Evolutionary conservation across 805 yeast genomes (phyloP), one percentile per base, ranked within the genome.

Genomic region (Metschnikowia lochheadii): DNA sequence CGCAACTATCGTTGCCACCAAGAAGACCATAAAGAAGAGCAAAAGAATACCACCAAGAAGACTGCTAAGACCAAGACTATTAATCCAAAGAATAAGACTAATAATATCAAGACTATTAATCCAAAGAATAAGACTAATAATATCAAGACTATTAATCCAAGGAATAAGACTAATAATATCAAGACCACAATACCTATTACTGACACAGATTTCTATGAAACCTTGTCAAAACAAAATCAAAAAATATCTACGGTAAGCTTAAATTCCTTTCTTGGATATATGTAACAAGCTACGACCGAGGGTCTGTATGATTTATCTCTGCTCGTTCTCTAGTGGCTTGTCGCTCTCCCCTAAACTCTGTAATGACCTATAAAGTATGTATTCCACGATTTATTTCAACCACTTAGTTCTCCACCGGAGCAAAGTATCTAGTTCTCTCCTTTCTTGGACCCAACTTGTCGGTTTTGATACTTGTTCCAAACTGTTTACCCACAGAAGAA

Each of bases 371-470:
- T 40, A 17, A 40, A 23, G 33, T 15, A 26, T 33, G 37, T 18
- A 7, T 42, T 31, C 29, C 38, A 14, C n/a, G 29, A 20, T 20
- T 6, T 17, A 15, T 17, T 5, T 18, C 44, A 15, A 32, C n/a
- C n/a, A n/a, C n/a, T 29, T 50, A 56, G 55, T 57, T 55, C 53
- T 57, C 59, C 56, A 57, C 51, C 3, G 77, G 77, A 54, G 78
- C 76, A 60, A 67, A 74, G 57, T 64, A 62, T 56, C 66, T 65
- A 53, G 66, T 56, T 59, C 73, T 64, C 61, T 73, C 77, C 57
- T 58, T 72, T 70, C 78, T 72, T 44, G 78, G 78, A 17, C 78
- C 78, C 61, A 74, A 70, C 53, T 63, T 58, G 58, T 63, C 67
- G 35, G 73, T 68, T 60, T 70, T 72, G 46, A 74, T 72, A 55